Percentiles rank a stretch among this genome's conserved stretches.
These are phyloP conservation scores for Saccharomycopsis selenospora DNA, from an alignment of 805 yeast genomes.

Conservation along the genomic window DNA sequence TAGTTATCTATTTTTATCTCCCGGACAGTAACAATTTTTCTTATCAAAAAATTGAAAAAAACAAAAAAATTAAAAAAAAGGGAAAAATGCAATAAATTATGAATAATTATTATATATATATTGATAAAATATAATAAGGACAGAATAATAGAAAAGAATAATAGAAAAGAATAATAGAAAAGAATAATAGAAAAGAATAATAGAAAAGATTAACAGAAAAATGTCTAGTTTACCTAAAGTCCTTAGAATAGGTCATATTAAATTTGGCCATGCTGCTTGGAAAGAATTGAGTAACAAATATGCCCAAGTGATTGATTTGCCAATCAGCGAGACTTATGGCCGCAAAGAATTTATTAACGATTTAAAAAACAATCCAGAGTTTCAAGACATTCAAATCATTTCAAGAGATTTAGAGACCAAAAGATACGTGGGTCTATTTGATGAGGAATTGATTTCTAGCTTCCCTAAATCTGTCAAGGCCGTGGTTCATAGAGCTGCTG, in stretches of 20 bases:
- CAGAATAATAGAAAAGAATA: no score
- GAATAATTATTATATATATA: no score
- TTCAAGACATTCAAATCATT: conserved; percentile 27
- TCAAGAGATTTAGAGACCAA: conserved; percentile 50
- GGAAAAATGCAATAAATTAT: no score
- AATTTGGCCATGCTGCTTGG: conserved; percentile 64
- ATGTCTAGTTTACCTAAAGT: conserved; percentile 42
- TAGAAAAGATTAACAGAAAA: not conserved
- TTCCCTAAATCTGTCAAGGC: conserved; percentile 49
- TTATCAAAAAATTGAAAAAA: no score
- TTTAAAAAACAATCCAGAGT: conserved; percentile 30
- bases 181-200: not conserved
- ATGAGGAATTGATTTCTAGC: conserved; percentile 47
- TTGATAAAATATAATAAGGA: no score
- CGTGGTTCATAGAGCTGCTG: conserved; percentile 64
- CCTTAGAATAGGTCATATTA: conserved; percentile 55
- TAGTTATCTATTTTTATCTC: no score
- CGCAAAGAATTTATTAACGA: conserved; percentile 36
- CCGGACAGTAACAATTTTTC: no score
- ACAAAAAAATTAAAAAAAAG: no score
- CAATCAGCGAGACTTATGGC: conserved; percentile 30
- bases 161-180: not conserved
- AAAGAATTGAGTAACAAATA: conserved; percentile 37
- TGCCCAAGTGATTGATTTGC: conserved; percentile 38
- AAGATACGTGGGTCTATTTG: conserved; percentile 53